Base-by-base conservation (phyloP, 345 rosid species). In the Eucalyptus viminalis region DNA sequence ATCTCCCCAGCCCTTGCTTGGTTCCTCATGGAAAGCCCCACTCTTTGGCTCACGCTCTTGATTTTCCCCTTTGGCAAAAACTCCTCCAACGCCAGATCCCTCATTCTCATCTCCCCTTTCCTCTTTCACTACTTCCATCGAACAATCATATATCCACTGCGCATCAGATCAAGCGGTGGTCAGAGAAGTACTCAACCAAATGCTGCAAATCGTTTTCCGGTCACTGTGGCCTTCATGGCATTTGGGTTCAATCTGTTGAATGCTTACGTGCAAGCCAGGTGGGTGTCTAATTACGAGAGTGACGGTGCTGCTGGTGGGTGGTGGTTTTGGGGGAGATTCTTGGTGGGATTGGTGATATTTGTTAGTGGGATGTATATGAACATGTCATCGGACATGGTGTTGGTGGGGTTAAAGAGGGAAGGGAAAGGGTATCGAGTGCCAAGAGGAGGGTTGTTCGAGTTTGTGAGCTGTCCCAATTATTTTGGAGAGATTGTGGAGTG, bases 1-100 rank as follows among this genome's bases (percentile, higher is more conserved):
- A 76, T 98, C 50, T 90, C 96, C 22, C 92, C 99, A 5, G 92
- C 99, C 11, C 56, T 96, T 76, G 99, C 99, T 65, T 98, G 99
- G 99, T 94, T 96, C 91, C 89, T 97, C 89, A 98, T 96, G 99
- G 99, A 97, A 91, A 95, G 97, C 89, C 99, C 99, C 60, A 92
- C 97, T 25, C 90, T 96, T 4, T 95, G 96, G 97, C 94, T 98
- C 83, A 90, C 99, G 1, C 88, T 96, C 88, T 87, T 94, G n/a
- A 90, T 97, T 92, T 96, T 96, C 88, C 96, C 99, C 53, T 93
- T 83, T 43, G 99, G 99, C 67, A 95, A 86, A 51, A 94, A 96
- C 90, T 89, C 88, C 89, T 89, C 87, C 91, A 91, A 97, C 88
- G 96, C 94, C 17, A 94, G 92, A 92, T 90, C 99, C 49, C 65